Percentiles rank a stretch among this genome's conserved stretches.
Conservation (phyloP, 768 basidiomycete genomes). For the Mycena amicta region DNA sequence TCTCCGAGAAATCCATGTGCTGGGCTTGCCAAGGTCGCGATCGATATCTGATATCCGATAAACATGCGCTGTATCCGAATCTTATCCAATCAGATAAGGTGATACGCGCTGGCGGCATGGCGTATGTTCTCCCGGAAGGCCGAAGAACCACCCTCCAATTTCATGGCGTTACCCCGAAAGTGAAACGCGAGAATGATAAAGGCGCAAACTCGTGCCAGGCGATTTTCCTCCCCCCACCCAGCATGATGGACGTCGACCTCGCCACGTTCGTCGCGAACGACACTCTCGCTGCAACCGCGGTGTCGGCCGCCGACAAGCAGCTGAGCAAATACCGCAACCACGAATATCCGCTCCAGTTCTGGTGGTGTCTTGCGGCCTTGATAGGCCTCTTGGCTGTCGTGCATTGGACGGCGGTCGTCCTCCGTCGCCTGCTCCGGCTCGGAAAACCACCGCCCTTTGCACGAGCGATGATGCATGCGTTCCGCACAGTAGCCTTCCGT, state of each 20-base stretch:
- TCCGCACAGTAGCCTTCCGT: slow-evolving; percentile 31
- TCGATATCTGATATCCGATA: background rate
- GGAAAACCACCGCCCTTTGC: background rate
- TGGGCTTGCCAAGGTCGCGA: no score
- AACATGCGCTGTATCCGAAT: background rate
- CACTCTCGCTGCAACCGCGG: background rate
- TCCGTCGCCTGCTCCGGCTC: background rate
- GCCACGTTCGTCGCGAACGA: background rate
- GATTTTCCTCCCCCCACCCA: no score
- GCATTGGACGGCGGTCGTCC: background rate
- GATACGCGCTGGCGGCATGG: background rate
- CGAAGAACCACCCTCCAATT: background rate
- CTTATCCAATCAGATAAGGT: background rate
- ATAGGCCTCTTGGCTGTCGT: background rate
- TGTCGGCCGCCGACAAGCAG: background rate
- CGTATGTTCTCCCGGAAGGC: background rate
- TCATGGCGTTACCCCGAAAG: background rate
- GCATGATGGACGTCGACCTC: background rate
- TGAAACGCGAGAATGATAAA: background rate
- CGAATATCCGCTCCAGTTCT: background rate
- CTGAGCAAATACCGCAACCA: background rate
- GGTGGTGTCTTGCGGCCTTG: background rate
- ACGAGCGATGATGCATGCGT: slow-evolving; percentile 21
- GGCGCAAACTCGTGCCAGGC: no score
- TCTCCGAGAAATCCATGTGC: no score